Evolutionary conservation across 179 eudicot genomes (phyloP).

Genomic region (Beta lomatogona): DNA sequence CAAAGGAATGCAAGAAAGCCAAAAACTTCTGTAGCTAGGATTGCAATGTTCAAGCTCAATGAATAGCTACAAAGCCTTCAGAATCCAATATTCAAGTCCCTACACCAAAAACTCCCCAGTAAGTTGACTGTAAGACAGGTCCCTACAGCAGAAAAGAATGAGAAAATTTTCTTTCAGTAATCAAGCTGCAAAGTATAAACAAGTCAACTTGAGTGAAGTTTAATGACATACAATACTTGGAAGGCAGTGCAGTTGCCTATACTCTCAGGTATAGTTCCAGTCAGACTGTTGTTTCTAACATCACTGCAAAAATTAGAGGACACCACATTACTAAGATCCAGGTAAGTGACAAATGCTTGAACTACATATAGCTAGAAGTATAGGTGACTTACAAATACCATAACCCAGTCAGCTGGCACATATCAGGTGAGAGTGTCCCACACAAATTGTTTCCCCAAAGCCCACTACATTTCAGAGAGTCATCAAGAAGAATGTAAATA

Average conservation of each 20-base stretch:
- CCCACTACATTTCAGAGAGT: conserved; percentile 49
- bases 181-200: neutral
- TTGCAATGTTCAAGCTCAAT: neutral
- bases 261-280: conserved; percentile 69
- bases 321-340: neutral
- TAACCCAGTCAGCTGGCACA: conserved; percentile 94
- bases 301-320: conserved; percentile 52
- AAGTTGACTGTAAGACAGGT: conserved; percentile 88
- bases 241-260: conserved; percentile 89
- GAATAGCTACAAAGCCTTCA: conserved; percentile 3
- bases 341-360: neutral
- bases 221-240: conserved; percentile 86
- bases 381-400: conserved; percentile 93
- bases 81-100: neutral
- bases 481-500: neutral
- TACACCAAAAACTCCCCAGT: conserved; percentile 49
- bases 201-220: neutral
- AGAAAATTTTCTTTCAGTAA: neutral
- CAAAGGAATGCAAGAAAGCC: neutral
- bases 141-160: conserved; percentile 46
- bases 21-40: conserved; percentile 9
- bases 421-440: conserved; percentile 84
- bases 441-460: conserved; percentile 82
- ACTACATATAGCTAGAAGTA: neutral
- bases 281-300: conserved; percentile 94